Evolutionary conservation across 129 eudicot genomes (phyloP).

Genomic region (Lonicera japonica): DNA sequence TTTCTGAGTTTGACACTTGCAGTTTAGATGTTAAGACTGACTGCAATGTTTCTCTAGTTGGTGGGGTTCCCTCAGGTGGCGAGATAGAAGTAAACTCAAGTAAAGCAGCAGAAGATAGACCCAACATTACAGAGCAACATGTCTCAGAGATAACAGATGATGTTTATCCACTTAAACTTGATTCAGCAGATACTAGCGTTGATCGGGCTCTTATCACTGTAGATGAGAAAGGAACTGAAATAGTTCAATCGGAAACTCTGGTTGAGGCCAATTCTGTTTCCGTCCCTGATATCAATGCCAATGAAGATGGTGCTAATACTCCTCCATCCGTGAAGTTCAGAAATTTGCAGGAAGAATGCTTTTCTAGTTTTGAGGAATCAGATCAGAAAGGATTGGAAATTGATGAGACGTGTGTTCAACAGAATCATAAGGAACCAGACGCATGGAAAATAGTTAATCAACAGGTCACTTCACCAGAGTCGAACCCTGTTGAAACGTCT

Average conservation of each 20-base stretch:
- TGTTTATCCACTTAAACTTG: constrained; percentile 22
- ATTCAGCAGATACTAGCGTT: constrained; percentile 21
- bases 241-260: constrained; percentile 8
- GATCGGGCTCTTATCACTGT: constrained; percentile 15
- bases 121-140: constrained; percentile 19
- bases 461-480: constrained; percentile 20
- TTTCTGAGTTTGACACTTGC: constrained; percentile 19
- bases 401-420: constrained; percentile 11
- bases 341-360: constrained; percentile 18
- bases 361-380: constrained; percentile 11
- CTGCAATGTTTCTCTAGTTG: constrained; percentile 11
- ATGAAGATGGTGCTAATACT: constrained; percentile 16
- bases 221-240: constrained; percentile 20
- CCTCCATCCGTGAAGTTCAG: constrained; percentile 12
- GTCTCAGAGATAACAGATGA: constrained; percentile 19
- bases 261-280: constrained; percentile 12
- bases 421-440: constrained; percentile 20
- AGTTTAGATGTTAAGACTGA: constrained; percentile 7
- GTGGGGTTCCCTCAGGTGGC: constrained; percentile 19
- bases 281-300: constrained; percentile 8
- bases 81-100: constrained; percentile 11
- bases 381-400: constrained; percentile 11
- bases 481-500: constrained; percentile 6
- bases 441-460: constrained; percentile 14
- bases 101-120: constrained; percentile 1